These are phyloP conservation scores for Mucor ambiguus DNA, from an alignment of 371 early-diverging fungal species.

Conservation along the genomic window DNA sequence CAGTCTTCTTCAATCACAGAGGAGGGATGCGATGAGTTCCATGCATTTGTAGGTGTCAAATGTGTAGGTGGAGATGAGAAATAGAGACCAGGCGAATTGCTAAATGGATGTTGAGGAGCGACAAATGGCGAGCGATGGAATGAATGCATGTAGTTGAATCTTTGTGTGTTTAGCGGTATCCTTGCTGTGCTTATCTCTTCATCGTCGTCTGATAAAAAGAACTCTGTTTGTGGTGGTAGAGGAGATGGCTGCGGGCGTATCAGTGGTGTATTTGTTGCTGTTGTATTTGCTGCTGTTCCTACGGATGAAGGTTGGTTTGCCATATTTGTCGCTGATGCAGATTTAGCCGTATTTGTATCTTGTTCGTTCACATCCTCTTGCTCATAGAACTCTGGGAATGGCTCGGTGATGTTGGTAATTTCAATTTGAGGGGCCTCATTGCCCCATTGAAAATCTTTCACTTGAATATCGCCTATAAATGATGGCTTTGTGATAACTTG, in stretches of 20 bases:
- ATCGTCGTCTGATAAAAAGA: slow-evolving; percentile 7
- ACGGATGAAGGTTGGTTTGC: neutral
- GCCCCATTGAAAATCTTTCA: slow-evolving; percentile 86
- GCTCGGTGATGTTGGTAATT: slow-evolving; percentile 83
- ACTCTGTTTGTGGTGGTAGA: slow-evolving; percentile 5
- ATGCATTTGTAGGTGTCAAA: neutral
- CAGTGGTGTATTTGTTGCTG: neutral
- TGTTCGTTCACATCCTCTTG: slow-evolving; percentile 22
- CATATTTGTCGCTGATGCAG: neutral
- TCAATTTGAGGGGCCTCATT: slow-evolving; percentile 80
- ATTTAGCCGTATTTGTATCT: neutral
- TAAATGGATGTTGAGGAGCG: slow-evolving; percentile 54
- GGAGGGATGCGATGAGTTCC: slow-evolving; percentile 20
- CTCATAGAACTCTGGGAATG: slow-evolving; percentile 90
- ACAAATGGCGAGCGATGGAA: slow-evolving; percentile 56
- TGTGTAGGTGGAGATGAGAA: slow-evolving; percentile 11
- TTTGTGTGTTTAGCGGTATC: slow-evolving; percentile 26
- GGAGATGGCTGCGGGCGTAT: neutral
- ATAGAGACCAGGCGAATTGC: slow-evolving; percentile 11
- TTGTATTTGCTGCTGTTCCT: neutral
- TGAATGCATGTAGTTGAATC: slow-evolving; percentile 45
- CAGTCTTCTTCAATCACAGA: slow-evolving; percentile 41
- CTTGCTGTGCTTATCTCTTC: slow-evolving; percentile 6
- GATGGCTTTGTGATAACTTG: slow-evolving; percentile 70
- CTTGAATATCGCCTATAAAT: slow-evolving; percentile 84